phyloP scores from a whole-genome alignment of 2,329 filamentous ascomycete species.

The Cladosporium halotolerans region DNA sequence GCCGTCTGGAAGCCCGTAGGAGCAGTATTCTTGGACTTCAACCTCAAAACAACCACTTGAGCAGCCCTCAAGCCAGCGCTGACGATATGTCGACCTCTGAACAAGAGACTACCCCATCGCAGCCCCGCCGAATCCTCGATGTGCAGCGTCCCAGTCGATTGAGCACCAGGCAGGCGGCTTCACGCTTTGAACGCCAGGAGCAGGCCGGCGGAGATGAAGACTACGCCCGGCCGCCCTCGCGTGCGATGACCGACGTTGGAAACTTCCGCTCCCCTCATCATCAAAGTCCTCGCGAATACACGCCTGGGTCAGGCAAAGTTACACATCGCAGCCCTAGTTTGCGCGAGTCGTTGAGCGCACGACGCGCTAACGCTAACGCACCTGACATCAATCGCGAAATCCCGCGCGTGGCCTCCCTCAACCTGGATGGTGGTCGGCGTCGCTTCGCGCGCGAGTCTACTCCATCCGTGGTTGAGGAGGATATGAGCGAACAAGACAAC shows the following conservation, averaged over 20 bases:
- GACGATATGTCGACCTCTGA: constrained; percentile 24
- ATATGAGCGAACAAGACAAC: constrained; percentile 1
- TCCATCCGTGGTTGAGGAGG: constrained; percentile 17
- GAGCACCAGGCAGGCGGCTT: constrained; percentile 33
- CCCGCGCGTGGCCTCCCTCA: constrained; percentile 16
- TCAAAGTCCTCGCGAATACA: constrained; percentile 7
- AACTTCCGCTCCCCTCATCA: constrained; percentile 7
- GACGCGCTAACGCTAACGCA: constrained; percentile 14
- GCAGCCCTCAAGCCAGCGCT: constrained; percentile 28
- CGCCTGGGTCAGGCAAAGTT: not conserved
- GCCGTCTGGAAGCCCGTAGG: constrained; percentile 41
- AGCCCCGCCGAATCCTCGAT: constrained; percentile 16
- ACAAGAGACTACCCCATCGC: constrained; percentile 24
- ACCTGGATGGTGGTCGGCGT: constrained; percentile 12
- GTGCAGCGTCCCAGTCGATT: constrained; percentile 18
- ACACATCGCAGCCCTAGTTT: constrained; percentile 13
- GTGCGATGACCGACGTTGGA: constrained; percentile 43
- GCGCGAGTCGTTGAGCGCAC: constrained; percentile 17
- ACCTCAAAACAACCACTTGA: constrained; percentile 12
- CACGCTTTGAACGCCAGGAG: constrained; percentile 25
- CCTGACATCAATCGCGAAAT: constrained; percentile 13
- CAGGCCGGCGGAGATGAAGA: constrained; percentile 34
- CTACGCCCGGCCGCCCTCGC: constrained; percentile 40
- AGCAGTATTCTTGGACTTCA: constrained; percentile 29
- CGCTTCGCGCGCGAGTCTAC: constrained; percentile 14